Evolutionary conservation across 2,329 filamentous ascomycete genomes (phyloP).

Genomic region (Aciculosporium take): DNA sequence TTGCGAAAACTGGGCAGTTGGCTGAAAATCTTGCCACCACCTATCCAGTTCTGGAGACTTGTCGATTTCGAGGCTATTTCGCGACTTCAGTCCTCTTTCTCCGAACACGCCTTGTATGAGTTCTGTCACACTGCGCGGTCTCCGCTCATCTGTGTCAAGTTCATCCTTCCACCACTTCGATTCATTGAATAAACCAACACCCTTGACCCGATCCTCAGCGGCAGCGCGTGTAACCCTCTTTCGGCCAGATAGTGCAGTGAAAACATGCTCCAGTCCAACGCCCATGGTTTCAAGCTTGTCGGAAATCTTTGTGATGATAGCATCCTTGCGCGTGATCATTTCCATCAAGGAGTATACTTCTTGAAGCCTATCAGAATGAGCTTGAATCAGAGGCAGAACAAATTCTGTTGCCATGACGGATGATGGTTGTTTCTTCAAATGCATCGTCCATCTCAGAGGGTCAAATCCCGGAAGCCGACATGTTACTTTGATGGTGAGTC

Average conservation of each 20-base stretch:
- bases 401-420: slow-evolving; percentile 32
- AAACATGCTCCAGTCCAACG: slow-evolving; percentile 38
- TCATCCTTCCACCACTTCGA: slow-evolving; percentile 28
- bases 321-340: slow-evolving; percentile 35
- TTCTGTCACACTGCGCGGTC: slow-evolving; percentile 17
- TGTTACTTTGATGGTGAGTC: slow-evolving; percentile 39
- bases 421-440: slow-evolving; percentile 32
- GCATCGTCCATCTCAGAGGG: slow-evolving; percentile 51
- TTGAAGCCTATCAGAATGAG: slow-evolving; percentile 24
- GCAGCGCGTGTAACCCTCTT: slow-evolving; percentile 28
- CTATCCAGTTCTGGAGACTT: slow-evolving; percentile 24
- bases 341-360: slow-evolving; percentile 30
- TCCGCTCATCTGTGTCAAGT: slow-evolving; percentile 11
- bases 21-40: slow-evolving; percentile 35
- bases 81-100: slow-evolving; percentile 17
- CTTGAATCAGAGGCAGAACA: slow-evolving; percentile 36
- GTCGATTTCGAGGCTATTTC: slow-evolving; percentile 15
- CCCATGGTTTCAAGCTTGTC: slow-evolving; percentile 41
- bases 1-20: slow-evolving; percentile 13
- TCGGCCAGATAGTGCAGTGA: slow-evolving; percentile 34
- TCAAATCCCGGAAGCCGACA: slow-evolving; percentile 50
- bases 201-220: slow-evolving; percentile 35
- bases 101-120: slow-evolving; percentile 31
- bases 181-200: slow-evolving; percentile 34
- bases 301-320: slow-evolving; percentile 32